Conservation (phyloP, 805 yeast species). For the Torulaspora maleeae region DNA sequence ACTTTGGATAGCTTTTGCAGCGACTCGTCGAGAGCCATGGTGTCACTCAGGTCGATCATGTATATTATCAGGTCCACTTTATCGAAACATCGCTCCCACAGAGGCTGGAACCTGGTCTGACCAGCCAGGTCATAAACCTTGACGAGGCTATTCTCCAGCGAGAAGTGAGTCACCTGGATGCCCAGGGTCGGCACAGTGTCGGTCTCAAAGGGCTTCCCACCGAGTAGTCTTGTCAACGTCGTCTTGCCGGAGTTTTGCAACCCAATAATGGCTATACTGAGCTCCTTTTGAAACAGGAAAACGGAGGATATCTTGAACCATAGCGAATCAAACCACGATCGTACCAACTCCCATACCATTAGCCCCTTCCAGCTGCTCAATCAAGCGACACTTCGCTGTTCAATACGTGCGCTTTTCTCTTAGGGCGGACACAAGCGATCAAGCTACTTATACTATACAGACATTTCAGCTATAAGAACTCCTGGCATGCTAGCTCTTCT, state of each 20-base stretch:
- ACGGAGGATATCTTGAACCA: conserved; percentile 18
- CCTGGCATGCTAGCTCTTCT: neutral
- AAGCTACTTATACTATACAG: neutral
- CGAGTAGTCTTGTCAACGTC: conserved; percentile 16
- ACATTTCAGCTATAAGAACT: neutral
- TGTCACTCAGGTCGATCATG: conserved; percentile 25
- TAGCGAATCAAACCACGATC: conserved; percentile 13
- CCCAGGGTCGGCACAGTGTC: conserved; percentile 26
- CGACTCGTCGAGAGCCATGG: conserved; percentile 15
- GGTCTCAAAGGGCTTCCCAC: conserved; percentile 19
- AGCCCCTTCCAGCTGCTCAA: neutral
- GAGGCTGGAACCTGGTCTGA: conserved; percentile 22
- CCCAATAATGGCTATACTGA: conserved; percentile 22
- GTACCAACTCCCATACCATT: conserved; percentile 12
- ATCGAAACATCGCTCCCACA: conserved; percentile 23
- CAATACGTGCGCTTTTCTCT: neutral
- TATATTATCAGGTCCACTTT: conserved; percentile 22
- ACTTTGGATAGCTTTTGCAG: conserved; percentile 15
- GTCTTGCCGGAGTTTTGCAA: conserved; percentile 26
- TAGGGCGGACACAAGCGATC: neutral
- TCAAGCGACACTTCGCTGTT: neutral
- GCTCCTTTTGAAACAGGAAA: conserved; percentile 18
- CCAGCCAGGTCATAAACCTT: conserved; percentile 24
- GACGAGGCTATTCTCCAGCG: conserved; percentile 15
- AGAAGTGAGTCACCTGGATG: conserved; percentile 15